Base-by-base conservation (phyloP, 2,329 filamentous ascomycete species). In the Phialemoniopsis sp. region DNA sequence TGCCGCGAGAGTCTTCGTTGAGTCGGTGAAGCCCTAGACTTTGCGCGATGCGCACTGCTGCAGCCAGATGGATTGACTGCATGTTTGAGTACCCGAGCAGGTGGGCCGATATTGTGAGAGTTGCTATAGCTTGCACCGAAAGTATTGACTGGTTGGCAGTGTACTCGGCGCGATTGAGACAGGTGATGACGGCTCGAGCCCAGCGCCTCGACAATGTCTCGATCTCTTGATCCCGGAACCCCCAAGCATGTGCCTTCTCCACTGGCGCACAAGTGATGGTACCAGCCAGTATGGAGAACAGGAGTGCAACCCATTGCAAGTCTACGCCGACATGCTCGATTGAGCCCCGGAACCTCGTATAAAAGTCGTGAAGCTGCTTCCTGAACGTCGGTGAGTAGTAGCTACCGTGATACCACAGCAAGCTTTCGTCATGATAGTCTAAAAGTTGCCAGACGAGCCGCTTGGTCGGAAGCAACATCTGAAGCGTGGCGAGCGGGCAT, bases 81-180 rank as follows among this genome's bases (percentile, higher is more conserved):
- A 64, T 65, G 44, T 70, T 71, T 7, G 67, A 67, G 17, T 63
- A 66, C 2, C 70, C 71, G 2, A 73, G 57, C 13, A 70, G 52
- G 49, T 76, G 71, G 8, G 68, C 70, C 8, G 66, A 66, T 4
- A 70, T 65, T n/a, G 70, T 71, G 21, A 70, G 53, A 2, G 63
- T 67, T 9, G 66, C 55, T 30, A 76, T 69, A 4, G 70, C 62
- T 46, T 73, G 64, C 4, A 72, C 58, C 1, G 65, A 60, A 34
- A 64, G 59, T 3, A 70, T 56, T 12, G 63, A 64, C 44, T 67
- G 62, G 32, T 55, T 53, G 29, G 62, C 62, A 37, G 65, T 69
- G 43, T 66, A 74, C 36, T 70, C 64, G 3, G 65, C 68, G 5
- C 64, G 53, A 29, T 70, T 65, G 3, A 76, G 52, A 45, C 66